Evolutionary conservation across 2,329 filamentous ascomycete species (phyloP), one percentile per base, ranked within the genome.

Genomic region (Trichoderma harzianum): DNA sequence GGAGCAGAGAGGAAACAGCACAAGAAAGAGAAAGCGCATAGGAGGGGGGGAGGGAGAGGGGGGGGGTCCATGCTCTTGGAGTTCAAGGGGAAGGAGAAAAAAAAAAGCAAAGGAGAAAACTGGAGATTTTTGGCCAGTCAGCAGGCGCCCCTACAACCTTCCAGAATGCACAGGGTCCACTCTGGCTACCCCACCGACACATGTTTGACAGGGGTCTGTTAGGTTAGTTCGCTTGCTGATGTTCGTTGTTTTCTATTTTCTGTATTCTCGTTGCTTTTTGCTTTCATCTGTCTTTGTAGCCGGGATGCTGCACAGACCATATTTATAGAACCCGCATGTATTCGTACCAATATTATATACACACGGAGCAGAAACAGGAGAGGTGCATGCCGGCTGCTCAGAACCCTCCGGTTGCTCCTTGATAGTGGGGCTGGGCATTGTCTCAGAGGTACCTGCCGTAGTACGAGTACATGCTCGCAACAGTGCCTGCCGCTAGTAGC

Each of bases 201-300:
- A 79, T 79, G 78, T 78, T 73, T 73, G 73, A 74, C 78, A 79
- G 75, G 78, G 78, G 76, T 79, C 68, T 62, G 62, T 73, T 75
- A 72, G 75, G 75, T 24, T 75, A 75, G 72, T 70, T 74, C 70
- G 73, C 72, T 74, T 75, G 62, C 43, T 32, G 39, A 11, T n/a
- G 47, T 11, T 51, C n/a, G 43, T 21, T 10, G 43, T 51, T 21
- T 64, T 24, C 21, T 51, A 6, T 32, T 32, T 58, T 57, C 18
- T 28, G 24, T 26, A 10, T 28, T 57, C 18, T 57, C 26, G 16
- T 57, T 57, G 18, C 16, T 28, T 57, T 26, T 58, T 32, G 16
- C 26, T 57, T 16, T 32, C n/a, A 6, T 32, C 11, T 32, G 8
- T 3, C 5, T 21, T 24, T 12, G 47, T 21, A 12, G 10, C 18